Base-by-base conservation (phyloP, 2,329 filamentous ascomycete genomes). In the Bipolaris zeicola region DNA sequence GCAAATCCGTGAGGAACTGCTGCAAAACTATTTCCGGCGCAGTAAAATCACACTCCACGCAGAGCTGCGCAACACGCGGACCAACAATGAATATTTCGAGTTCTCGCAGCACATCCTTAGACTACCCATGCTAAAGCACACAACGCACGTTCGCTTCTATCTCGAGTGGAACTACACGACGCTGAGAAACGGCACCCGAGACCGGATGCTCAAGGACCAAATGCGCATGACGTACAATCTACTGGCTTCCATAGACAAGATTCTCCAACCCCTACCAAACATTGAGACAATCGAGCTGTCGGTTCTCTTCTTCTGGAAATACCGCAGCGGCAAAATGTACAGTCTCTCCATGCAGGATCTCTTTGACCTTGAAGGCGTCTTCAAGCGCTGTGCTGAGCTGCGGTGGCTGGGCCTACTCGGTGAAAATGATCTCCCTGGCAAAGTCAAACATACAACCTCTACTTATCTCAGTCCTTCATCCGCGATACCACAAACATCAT, bases 241-340 rank as follows among this genome's bases (percentile, higher is more conserved):
- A 1, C 61, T 71, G 20, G 58, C 68, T 24, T 63, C 70, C 43
- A 72, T 75, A 65, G 72, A 74, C 51, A 67, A 62, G 45, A 64
- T 76, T 6, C 58, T 72, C 6, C 38, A 56, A 1, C 61, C 64
- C 1, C 58, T 69, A 2, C 64, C 68, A 37, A 61, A 56, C 5
- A 59, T 75, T 3, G 65, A 72, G 49, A 66, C 62, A 13, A 70
- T 76, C 18, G 70, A 75, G 49, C 52, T 76, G 0, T 69, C 66
- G 1, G 63, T 76, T 0, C 61, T 75, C 3, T 76, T 74, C 51
- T 76, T 72, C 51, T 76, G 73, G 73, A 71, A 69, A 57, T 66
- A 65, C 10, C 58, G 65, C 7, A 69, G 66, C 3, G 72, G 72
- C 1, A 74, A 73, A 54, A 62, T 68, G 52, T 74, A 76, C 51